Evolutionary conservation across 371 early-diverging fungal genomes (phyloP).

Genomic region (Rhizopus stolonifer): DNA sequence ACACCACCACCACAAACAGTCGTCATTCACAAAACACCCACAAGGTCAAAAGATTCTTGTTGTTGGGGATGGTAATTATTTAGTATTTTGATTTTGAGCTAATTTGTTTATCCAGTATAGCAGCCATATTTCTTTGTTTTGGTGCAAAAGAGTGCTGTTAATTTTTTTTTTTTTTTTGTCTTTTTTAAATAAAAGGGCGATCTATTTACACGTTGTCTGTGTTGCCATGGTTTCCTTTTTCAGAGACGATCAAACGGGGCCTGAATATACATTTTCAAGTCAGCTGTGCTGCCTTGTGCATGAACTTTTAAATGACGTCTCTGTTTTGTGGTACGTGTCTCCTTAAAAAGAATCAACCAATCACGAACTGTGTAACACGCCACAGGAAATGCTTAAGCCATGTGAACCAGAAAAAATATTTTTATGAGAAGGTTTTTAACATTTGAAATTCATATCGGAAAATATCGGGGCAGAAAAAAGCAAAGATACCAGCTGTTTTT

Average conservation of each 20-base stretch:
- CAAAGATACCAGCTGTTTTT: no score
- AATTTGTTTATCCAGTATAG: constrained; percentile 3
- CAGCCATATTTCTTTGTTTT: constrained; percentile 11
- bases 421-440: neutral
- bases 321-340: no score
- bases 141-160: constrained; percentile 16
- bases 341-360: no score
- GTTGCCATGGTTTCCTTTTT: neutral
- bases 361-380: no score
- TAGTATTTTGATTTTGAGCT: neutral
- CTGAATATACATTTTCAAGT: neutral
- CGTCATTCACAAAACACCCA: constrained; percentile 28
- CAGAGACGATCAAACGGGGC: neutral
- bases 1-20: constrained; percentile 37
- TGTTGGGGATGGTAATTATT: constrained; percentile 38
- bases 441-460: neutral
- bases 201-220: constrained; percentile 1
- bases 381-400: neutral
- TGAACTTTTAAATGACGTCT: no score
- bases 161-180: no score
- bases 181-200: neutral
- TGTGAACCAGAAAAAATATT: neutral
- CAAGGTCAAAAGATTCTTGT: constrained; percentile 35
- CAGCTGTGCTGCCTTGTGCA: neutral
- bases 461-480: neutral